Evolutionary conservation across 805 yeast species (phyloP).

Genomic region (Scheffersomyces lignosus): DNA sequence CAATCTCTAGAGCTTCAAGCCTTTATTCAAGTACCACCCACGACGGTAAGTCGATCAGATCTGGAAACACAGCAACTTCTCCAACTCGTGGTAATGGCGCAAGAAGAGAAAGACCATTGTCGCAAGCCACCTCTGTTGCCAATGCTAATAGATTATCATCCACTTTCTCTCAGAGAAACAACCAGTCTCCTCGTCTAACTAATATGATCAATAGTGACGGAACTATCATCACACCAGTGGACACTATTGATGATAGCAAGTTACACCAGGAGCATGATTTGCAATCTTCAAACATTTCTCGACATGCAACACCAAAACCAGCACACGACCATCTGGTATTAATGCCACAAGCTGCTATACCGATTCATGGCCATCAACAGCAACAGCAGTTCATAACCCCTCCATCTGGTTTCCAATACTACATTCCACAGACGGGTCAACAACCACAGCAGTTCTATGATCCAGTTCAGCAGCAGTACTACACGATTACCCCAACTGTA

Average conservation of each 20-base stretch:
- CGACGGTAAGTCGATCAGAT: slow-evolving; percentile 11
- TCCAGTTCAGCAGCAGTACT: slow-evolving; percentile 45
- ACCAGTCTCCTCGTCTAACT: slow-evolving; percentile 36
- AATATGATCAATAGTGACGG: slow-evolving; percentile 48
- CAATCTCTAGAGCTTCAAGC: slow-evolving; percentile 19
- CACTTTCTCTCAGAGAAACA: slow-evolving; percentile 36
- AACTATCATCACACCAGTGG: slow-evolving; percentile 43
- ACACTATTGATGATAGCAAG: slow-evolving; percentile 15
- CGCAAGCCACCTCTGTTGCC: slow-evolving; percentile 20
- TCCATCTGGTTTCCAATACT: slow-evolving; percentile 19
- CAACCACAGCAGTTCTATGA: slow-evolving; percentile 44
- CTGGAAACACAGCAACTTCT: slow-evolving; percentile 10
- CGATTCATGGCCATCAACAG: slow-evolving; percentile 4
- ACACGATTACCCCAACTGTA: slow-evolving; percentile 37
- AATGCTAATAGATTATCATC: slow-evolving; percentile 34
- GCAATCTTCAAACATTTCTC: neutral
- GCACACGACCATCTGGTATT: neutral
- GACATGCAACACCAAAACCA: neutral
- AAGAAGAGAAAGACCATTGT: slow-evolving; percentile 18
- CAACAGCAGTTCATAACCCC: slow-evolving; percentile 17
- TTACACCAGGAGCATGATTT: no score
- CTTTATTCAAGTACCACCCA: slow-evolving; percentile 13
- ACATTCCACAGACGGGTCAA: slow-evolving; percentile 20
- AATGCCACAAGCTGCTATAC: slow-evolving; percentile 4
- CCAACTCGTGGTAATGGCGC: slow-evolving; percentile 4